phyloP scores from a whole-genome alignment of 2,329 filamentous ascomycete species.

The Penicillium decumbens region DNA sequence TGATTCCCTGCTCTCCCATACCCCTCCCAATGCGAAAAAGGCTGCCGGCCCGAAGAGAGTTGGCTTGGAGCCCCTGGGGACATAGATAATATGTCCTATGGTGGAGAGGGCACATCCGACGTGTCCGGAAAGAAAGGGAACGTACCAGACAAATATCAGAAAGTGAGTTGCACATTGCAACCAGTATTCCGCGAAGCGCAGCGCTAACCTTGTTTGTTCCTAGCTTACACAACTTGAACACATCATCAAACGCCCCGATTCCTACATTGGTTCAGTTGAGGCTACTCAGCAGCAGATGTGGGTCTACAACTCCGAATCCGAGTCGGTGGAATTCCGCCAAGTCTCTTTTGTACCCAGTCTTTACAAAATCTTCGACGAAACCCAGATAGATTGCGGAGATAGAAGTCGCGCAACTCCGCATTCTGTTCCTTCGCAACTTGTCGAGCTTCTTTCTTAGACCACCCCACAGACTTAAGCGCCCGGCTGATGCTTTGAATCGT shows the following conservation, averaged over 20 bases:
- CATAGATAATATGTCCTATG: conserved; percentile 66
- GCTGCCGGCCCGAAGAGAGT: conserved; percentile 65
- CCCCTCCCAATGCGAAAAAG: conserved; percentile 71
- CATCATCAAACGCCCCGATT: conserved; percentile 95
- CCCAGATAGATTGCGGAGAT: too few relatives aligned
- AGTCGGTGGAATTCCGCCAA: conserved; percentile 80
- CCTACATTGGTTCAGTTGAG: conserved; percentile 94
- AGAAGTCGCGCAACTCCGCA: conserved; percentile 20
- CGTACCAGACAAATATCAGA: conserved; percentile 83
- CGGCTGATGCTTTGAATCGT: conserved; percentile 22
- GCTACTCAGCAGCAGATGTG: conserved; percentile 84
- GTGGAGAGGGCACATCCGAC: conserved; percentile 33
- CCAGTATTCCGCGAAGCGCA: not conserved
- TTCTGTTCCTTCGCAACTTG: conserved; percentile 31
- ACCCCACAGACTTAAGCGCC: conserved; percentile 21
- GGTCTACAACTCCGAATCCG: conserved; percentile 83
- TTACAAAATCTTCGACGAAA: conserved; percentile 90
- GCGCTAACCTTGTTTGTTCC: not conserved
- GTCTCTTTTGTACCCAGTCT: conserved; percentile 87
- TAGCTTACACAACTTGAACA: conserved; percentile 85
- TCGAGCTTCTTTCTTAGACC: conserved; percentile 30
- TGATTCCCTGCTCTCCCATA: conserved; percentile 70
- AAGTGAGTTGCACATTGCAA: conserved; percentile 43
- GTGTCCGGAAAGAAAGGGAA: conserved; percentile 44
- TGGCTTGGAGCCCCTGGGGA: conserved; percentile 64